Evolutionary conservation across 2,329 filamentous ascomycete genomes (phyloP), one percentile per base, ranked within the genome.

Genomic region (Lachnellula suecica): DNA sequence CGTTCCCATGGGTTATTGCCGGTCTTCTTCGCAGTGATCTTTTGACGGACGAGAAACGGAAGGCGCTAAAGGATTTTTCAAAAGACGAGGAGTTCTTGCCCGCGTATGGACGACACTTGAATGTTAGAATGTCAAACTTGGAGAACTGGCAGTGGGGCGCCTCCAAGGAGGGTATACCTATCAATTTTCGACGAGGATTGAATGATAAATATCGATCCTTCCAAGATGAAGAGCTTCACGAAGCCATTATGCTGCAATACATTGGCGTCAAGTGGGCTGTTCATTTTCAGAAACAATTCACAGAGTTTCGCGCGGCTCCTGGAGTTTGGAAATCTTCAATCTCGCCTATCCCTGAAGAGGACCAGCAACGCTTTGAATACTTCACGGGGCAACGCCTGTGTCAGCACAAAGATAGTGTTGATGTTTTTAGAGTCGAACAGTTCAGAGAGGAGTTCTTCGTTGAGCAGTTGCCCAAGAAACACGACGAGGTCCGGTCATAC

Each of bases 201-300:
- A 82, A 81, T 58, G 78, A 78, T 3, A 78, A 79, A 53, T 85
- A 84, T 61, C 72, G 81, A 2, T 76, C 83, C 23, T 82, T 75
- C 60, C 80, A 82, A 71, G 78, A 83, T 45, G 78, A 81, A 58
- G 81, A 85, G 54, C 69, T 81, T 25, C 71, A 81, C 4, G 76
- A 82, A 53, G 72, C 76, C 1, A 72, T 83, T n/a, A 68, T 83
- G 10, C 63, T 82, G 2, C 76, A 82, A 17, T 79, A 76, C 53
- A 70, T 83, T 31, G 79, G 79, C 2, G 64, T 76, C 4, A 71
- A 70, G 46, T 82, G 78, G 74, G 71, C 74, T 2, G 71, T 77
- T 5, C 61, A 69, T 20, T 68, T 82, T 53, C 75, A 74, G 37
- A 29, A 56, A 2, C 63, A 60, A 0, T 74, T 80, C 42, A 58